Evolutionary conservation across 2,329 filamentous ascomycete genomes (phyloP).

Genomic region (Fragosphaeria purpurea): DNA sequence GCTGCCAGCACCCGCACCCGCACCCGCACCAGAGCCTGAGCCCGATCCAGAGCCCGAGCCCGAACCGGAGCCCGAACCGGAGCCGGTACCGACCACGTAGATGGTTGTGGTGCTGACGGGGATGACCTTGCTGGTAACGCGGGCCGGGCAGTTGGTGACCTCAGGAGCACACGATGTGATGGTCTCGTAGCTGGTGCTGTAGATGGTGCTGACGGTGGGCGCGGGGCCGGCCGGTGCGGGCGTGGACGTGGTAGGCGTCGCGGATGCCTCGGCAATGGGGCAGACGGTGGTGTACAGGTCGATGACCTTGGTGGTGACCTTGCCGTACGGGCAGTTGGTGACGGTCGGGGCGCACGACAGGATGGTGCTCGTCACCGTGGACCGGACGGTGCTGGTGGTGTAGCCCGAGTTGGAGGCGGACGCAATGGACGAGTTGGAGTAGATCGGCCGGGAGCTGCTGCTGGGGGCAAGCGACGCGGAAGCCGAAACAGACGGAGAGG

Average conservation of each 20-base stretch:
- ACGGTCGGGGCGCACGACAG: constrained; percentile 14
- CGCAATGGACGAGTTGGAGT: background rate
- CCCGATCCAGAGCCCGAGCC: constrained; percentile 5
- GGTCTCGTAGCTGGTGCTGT: constrained; percentile 30
- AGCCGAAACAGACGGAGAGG: constrained; percentile 9
- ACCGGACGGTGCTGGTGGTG: constrained; percentile 28
- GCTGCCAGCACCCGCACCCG: background rate
- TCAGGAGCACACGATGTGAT: constrained; percentile 13
- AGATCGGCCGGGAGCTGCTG: too few relatives aligned
- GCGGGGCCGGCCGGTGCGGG: background rate
- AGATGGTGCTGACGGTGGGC: constrained; percentile 21
- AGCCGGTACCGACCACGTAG: constrained; percentile 25
- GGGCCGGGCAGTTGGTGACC: constrained; percentile 16
- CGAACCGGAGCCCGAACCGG: background rate
- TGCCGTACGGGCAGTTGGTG: constrained; percentile 14
- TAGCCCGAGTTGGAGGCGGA: constrained; percentile 12
- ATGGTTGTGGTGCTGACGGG: constrained; percentile 6
- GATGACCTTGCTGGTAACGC: constrained; percentile 8
- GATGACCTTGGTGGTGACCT: constrained; percentile 12
- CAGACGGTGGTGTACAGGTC: constrained; percentile 16
- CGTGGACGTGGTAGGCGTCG: background rate
- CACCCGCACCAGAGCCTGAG: background rate
- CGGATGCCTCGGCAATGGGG: constrained; percentile 8
- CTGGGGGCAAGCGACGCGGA: background rate
- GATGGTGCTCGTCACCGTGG: constrained; percentile 23